Evolutionary conservation across 169 alveolate genomes (phyloP), one percentile per base, ranked within the genome.

Genomic region (Plasmodium reichenowi): DNA sequence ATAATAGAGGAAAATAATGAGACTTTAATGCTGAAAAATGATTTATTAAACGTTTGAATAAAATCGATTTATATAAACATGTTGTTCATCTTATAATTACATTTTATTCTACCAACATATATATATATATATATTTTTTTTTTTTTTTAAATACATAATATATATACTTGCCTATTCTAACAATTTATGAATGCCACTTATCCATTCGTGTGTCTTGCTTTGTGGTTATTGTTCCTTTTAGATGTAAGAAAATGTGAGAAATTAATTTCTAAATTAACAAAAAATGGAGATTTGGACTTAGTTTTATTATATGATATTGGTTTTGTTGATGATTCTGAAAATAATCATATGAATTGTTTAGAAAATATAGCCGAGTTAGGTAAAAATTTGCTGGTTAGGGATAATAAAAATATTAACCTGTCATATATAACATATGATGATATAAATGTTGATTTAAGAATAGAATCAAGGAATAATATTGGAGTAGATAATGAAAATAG

Each of bases 201-300:
- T 32, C 45, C 45, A 5, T 9, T 32, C 9, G 9, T 32, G 2
- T 32, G 45, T 32, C 9, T 5, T 32, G 45, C 45, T 32, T 32
- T 32, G 6, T 32, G 7, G 6, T 32, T 32, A 32, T 32, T 5
- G 9, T 4, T 6, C 9, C 45, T 32, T 32, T 32, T 32, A 32
- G 6, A 32, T 32, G 45, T 32, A 32, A 32, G 9, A 4, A 80
- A 20, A 13, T 12, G 71, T 54, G 66, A 66, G 7, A 26, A 43
- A 2, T 48, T 86, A 66, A 67, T 86, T 24, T 66, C 58, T 0
- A 71, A 59, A 29, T 58, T 86, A 20, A 86, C 92, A 6, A 71
- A 10, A 2, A 38, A 15, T 45, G 92, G 92, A 17, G 92, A 86
- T 54, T 17, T 86, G 2, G 92, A 86, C 8, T 24, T 86, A 17